A percentile compares a stretch with the other conserved stretches of the same genome.
These are phyloP conservation scores for Fusarium mexicanum DNA, from an alignment of 2,329 filamentous ascomycete genomes.

Conservation along the genomic window DNA sequence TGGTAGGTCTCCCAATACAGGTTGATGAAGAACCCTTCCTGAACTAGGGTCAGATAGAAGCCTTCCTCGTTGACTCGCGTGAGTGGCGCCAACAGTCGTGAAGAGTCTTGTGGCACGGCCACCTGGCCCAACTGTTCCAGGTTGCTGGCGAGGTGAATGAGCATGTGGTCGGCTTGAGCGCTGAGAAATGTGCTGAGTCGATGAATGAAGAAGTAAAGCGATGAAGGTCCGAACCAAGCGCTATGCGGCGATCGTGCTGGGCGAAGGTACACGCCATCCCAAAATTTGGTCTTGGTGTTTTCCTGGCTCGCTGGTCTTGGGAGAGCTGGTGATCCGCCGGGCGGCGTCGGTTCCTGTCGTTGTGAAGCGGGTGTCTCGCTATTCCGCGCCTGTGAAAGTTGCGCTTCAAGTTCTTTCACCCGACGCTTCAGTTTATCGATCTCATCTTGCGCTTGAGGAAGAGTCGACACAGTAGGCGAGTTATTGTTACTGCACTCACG, in stretches of 20 bases:
- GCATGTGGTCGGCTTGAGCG: slow-evolving; percentile 20
- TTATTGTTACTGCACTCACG: slow-evolving; percentile 5
- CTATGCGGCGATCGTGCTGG: slow-evolving; percentile 9
- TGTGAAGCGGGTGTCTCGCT: not conserved
- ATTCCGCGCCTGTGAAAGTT: not conserved
- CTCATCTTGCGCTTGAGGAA: slow-evolving; percentile 15
- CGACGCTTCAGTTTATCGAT: not conserved
- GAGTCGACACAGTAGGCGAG: not conserved
- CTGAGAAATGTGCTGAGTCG: slow-evolving; percentile 9
- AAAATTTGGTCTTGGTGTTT: not conserved
- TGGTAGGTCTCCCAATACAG: slow-evolving; percentile 21
- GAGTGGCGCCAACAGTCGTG: not conserved
- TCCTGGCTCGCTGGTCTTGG: not conserved
- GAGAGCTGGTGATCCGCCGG: not conserved
- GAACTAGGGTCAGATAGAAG: not conserved
- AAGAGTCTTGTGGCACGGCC: not conserved
- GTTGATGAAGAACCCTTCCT: slow-evolving; percentile 9
- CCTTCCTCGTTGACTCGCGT: not conserved
- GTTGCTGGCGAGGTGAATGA: slow-evolving; percentile 15
- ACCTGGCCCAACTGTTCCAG: not conserved
- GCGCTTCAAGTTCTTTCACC: not conserved
- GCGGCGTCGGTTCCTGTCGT: slow-evolving; percentile 1
- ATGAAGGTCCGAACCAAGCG: slow-evolving; percentile 14
- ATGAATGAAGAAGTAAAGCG: slow-evolving; percentile 18
- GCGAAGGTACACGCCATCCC: slow-evolving; percentile 6